These are phyloP conservation scores for Carallia pectinifolia DNA, from an alignment of 345 rosid species.

Conservation along the genomic window DNA sequence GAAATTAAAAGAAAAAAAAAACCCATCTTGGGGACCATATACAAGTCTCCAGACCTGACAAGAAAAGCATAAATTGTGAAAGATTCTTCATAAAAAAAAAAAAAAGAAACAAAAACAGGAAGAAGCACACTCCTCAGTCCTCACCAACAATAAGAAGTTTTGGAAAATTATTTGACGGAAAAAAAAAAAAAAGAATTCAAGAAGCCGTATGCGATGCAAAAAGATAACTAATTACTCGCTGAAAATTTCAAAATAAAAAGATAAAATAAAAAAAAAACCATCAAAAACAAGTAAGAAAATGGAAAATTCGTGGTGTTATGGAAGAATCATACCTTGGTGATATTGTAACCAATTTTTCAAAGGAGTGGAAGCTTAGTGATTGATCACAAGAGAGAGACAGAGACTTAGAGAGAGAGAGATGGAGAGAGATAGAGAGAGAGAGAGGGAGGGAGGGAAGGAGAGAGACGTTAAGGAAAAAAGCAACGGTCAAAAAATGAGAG, in stretches of 20 bases:
- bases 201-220: background rate
- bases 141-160: background rate
- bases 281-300: background rate
- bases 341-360: background rate
- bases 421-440: background rate
- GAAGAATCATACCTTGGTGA: constrained; percentile 21
- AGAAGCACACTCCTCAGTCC: too few relatives aligned
- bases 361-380: background rate
- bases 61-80: too few relatives aligned
- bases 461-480: constrained; percentile 33
- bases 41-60: too few relatives aligned
- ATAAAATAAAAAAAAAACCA: background rate
- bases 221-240: too few relatives aligned
- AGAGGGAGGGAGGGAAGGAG: constrained; percentile 6
- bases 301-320: background rate
- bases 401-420: background rate
- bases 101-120: background rate
- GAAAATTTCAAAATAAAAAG: background rate
- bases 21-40: too few relatives aligned
- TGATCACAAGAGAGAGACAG: background rate
- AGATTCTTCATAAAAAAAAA: background rate
- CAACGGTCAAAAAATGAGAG: constrained; percentile 57
- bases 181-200: background rate
- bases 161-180: background rate
- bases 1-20: background rate